These are phyloP conservation scores for Lippia alba DNA, from an alignment of 305 asterid species.

Conservation along the genomic window DNA sequence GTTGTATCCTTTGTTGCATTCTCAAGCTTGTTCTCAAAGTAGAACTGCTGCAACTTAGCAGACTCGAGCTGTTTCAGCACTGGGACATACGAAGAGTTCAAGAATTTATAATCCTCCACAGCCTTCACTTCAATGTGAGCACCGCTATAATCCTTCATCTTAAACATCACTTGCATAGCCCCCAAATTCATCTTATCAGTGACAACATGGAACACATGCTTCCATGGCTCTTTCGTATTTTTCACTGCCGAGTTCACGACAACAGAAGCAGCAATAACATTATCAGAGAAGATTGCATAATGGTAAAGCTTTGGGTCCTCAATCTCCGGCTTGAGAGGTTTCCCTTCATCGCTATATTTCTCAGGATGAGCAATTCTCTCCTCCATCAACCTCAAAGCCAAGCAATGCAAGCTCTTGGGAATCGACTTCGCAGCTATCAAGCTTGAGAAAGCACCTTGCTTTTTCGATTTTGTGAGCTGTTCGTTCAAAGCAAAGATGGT, in stretches of 20 bases:
- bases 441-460: conserved; percentile 85
- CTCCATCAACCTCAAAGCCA: conserved; percentile 85
- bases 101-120: conserved; percentile 83
- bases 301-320: conserved; percentile 86
- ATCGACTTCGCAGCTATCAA: conserved; percentile 91
- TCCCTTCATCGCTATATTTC: conserved; percentile 75
- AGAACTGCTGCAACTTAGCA: conserved; percentile 78
- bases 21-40: conserved; percentile 82
- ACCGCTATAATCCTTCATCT: conserved; percentile 76
- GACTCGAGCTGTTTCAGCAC: conserved; percentile 86
- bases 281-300: conserved; percentile 84
- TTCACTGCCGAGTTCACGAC: conserved; percentile 85
- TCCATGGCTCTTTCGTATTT: conserved; percentile 81
- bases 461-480: conserved; percentile 73
- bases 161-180: conserved; percentile 94
- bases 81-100: conserved; percentile 85
- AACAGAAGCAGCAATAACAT: conserved; percentile 86
- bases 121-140: conserved; percentile 92
- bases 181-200: conserved; percentile 97
- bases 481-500: conserved; percentile 77
- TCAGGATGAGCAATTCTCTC: conserved; percentile 79
- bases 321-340: conserved; percentile 68
- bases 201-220: conserved; percentile 90
- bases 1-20: conserved; percentile 86
- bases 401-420: conserved; percentile 87